A percentile compares a stretch with the other conserved stretches of the same genome.
These are phyloP conservation scores for Cryptococcus sp. DNA, from an alignment of 1,284 basidiomycete species.

Conservation along the genomic window DNA sequence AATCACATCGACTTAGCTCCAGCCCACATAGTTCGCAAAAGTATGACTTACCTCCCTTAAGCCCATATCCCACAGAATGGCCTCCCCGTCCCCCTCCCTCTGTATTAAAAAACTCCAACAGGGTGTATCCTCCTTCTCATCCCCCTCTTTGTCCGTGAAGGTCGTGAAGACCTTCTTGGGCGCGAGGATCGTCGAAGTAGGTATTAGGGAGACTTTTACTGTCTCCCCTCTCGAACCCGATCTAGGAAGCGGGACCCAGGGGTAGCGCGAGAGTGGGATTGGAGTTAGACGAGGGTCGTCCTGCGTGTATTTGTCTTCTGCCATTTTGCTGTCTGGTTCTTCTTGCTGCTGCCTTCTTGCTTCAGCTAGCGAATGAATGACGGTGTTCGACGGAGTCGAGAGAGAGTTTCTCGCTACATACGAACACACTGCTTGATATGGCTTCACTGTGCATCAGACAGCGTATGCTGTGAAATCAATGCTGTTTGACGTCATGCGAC, in stretches of 20 bases:
- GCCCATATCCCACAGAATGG: constrained; percentile 28
- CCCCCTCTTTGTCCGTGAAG: constrained; percentile 6
- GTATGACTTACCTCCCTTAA: constrained; percentile 8
- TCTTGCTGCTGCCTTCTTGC: too few species aligned
- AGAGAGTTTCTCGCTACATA: too few species aligned
- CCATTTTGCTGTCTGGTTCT: too few species aligned
- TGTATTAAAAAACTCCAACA: constrained; percentile 26
- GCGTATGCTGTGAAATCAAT: too few species aligned
- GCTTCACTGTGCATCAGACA: too few species aligned
- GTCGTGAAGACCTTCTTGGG: constrained; percentile 16
- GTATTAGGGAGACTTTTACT: constrained; percentile 21
- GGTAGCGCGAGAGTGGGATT: constrained; percentile 10
- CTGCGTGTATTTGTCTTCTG: constrained; percentile 11
- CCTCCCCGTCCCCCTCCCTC: constrained; percentile 13
- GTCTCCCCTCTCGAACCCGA: constrained; percentile 5
- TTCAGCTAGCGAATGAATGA: too few species aligned
- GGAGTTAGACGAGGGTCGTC: constrained; percentile 18
- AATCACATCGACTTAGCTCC: background rate
- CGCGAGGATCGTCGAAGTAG: constrained; percentile 12
- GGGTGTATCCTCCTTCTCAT: constrained; percentile 14
- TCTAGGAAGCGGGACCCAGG: constrained; percentile 18
- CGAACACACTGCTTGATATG: too few species aligned
- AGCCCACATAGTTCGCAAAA: background rate
- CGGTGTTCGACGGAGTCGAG: too few species aligned
- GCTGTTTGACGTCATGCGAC: too few species aligned